Evolutionary conservation across 345 rosid species (phyloP).

Genomic region (Rhodomyrtus tomentosa): DNA sequence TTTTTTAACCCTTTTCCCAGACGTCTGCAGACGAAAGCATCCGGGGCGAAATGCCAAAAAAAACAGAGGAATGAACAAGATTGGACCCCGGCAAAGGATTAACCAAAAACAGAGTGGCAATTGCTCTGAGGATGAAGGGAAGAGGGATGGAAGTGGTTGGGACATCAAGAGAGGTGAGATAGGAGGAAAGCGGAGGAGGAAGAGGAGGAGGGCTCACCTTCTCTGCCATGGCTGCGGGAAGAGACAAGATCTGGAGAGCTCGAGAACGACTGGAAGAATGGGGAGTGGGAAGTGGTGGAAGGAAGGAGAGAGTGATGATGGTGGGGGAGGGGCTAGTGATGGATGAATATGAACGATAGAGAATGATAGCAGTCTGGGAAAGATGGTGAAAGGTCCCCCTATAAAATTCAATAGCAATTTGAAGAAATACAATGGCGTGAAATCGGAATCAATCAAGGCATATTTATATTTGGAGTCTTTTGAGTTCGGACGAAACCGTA

Average conservation of each 20-base stretch:
- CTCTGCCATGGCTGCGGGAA: slow-evolving; percentile 15
- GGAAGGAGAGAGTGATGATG: neutral
- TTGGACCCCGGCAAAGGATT: neutral
- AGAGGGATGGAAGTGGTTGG: neutral
- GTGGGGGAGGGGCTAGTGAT: neutral
- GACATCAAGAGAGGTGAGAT: neutral
- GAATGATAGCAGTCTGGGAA: neutral
- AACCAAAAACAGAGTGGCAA: neutral
- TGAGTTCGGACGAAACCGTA: neutral
- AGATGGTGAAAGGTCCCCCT: neutral
- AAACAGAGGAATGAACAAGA: neutral
- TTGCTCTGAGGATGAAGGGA: neutral
- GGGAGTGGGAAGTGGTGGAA: neutral
- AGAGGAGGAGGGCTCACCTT: slow-evolving; percentile 1
- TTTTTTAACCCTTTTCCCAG: neutral
- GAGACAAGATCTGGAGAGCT: neutral
- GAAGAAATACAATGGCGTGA: neutral
- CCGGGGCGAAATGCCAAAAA: neutral
- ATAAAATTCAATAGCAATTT: neutral
- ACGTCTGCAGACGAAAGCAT: neutral
- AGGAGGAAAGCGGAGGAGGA: neutral
- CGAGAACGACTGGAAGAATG: neutral
- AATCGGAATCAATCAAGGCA: neutral
- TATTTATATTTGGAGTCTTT: rapidly evolving
- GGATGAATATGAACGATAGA: neutral